Base-by-base conservation (phyloP, 768 basidiomycete species). In the Chalciporus pseudorubinellus region DNA sequence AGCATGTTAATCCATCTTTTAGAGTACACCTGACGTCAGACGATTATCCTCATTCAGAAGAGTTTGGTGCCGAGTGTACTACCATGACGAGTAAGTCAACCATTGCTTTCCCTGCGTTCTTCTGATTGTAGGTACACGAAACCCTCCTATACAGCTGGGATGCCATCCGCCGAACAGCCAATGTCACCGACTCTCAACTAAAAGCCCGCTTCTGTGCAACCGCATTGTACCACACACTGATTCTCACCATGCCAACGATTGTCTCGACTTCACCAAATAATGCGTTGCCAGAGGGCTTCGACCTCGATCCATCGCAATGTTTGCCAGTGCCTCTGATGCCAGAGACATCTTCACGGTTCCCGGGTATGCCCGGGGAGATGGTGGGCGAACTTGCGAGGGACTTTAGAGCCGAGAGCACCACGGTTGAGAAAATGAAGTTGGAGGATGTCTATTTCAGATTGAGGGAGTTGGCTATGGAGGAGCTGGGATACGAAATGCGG, bases 11-110 rank as follows among this genome's bases (percentile, higher is more conserved):
- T 21, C 19, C 14, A 4, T 33, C 22, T 12, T 42, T 29, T n/a
- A 92, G 87, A 77, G 79, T 46, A 62, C 91, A 3, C 92, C 93
- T 0, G 82, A 84, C 51, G 80, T 80, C 28, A 77, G 94, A 43
- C 79, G 78, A 64, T 62, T 78, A 38, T 82, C 87, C 21, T 85
- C 90, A 4, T 80, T 89, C 61, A 77, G 84, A 41, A 83, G 82
- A 28, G 77, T 91, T 14, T 98, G 95, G 95, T 80, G 95, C 31
- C 77, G 95, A 26, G 80, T 95, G 41, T 95, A 89, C 64, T 77
- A 88, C 46, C 86, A 91, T 45, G 93, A 98, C 65, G 82, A 97
- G 94, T 95, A 68, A 53, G 86, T 76, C 44, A 53, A 46, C 41
- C 26, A 13, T 20, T 39, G 14, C 39, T 44, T 21, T 0, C 13